Conservation (phyloP, 352 stramenopile species). For the Hyphochytrium catenoides region DNA sequence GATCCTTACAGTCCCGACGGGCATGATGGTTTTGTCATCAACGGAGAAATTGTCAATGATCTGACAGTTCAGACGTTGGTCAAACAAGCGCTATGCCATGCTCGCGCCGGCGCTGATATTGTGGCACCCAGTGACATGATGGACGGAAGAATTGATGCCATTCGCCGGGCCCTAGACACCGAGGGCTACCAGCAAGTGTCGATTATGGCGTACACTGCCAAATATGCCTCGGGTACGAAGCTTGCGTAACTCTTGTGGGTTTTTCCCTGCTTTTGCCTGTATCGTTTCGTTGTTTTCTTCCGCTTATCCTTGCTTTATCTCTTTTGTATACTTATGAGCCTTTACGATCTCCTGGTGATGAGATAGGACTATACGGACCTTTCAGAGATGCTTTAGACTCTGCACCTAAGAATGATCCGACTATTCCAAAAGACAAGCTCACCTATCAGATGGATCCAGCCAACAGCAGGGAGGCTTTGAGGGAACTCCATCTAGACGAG, state of each 20-base stretch:
- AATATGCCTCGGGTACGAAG: conserved; percentile 86
- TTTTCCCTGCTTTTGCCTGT: too few species aligned
- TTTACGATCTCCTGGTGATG: too few species aligned
- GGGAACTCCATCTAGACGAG: conserved; percentile 49
- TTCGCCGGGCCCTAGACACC: conserved; percentile 79
- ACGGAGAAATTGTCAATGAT: conserved; percentile 95
- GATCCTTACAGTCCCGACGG: too few species aligned
- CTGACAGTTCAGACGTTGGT: conserved; percentile 84
- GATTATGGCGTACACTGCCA: conserved; percentile 97
- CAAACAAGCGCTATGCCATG: conserved; percentile 82
- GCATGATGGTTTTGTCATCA: too few species aligned
- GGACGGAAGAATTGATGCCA: conserved; percentile 88
- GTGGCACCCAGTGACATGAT: conserved; percentile 90
- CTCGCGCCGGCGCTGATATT: conserved; percentile 86
- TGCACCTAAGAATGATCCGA: conserved; percentile 76
- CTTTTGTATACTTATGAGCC: too few species aligned
- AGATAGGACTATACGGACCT: conserved; percentile 84
- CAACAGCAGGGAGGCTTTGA: conserved; percentile 42
- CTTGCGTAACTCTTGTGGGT: too few species aligned
- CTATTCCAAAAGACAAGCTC: too few species aligned
- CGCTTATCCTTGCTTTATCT: too few species aligned
- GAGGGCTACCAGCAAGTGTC: conserved; percentile 91
- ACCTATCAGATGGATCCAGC: conserved; percentile 94
- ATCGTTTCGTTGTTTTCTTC: too few species aligned
- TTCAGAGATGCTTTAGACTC: conserved; percentile 94